Percentiles rank a stretch among this genome's conserved stretches.
phyloP scores from a whole-genome alignment of 768 basidiomycete species.

The Holtermannia corniformis region DNA sequence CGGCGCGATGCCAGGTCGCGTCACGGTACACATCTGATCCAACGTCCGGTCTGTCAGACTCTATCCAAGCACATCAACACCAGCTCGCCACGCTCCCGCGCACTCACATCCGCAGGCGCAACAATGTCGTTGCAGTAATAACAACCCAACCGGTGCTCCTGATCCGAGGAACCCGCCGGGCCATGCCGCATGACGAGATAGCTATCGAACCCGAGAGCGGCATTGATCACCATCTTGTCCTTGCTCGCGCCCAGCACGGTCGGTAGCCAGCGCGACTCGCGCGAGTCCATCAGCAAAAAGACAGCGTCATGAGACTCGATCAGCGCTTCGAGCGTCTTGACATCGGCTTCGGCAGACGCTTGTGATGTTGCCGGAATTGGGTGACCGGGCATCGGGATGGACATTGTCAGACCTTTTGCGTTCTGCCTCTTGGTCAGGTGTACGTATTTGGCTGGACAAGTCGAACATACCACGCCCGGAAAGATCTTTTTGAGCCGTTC shows the following conservation, averaged over 20 bases:
- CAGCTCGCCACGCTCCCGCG: conserved; percentile 1
- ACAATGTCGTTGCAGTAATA: conserved; percentile 99
- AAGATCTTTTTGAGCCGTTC: conserved; percentile 75
- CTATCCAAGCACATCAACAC: conserved; percentile 32
- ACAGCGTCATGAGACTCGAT: conserved; percentile 80
- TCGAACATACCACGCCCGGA: conserved; percentile 70
- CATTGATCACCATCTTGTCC: conserved; percentile 89
- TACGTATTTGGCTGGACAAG: background rate
- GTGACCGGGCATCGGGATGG: conserved; percentile 97
- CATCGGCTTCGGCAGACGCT: conserved; percentile 57
- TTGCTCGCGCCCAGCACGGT: conserved; percentile 76
- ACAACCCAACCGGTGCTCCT: conserved; percentile 59
- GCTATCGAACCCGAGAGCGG: conserved; percentile 88
- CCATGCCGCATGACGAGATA: conserved; percentile 97
- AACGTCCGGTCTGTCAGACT: conserved; percentile 78
- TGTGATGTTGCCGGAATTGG: conserved; percentile 55
- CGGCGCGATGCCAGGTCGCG: conserved; percentile 83
- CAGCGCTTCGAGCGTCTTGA: conserved; percentile 62
- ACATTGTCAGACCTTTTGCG: conserved; percentile 63
- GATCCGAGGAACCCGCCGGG: conserved; percentile 25
- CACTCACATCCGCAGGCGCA: conserved; percentile 78
- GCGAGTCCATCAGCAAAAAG: conserved; percentile 94
- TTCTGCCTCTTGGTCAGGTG: conserved; percentile 48
- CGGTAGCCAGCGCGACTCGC: conserved; percentile 93
- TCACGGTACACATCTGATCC: conserved; percentile 99